Percentiles rank a stretch among this genome's conserved stretches.
Evolutionary conservation across 2,329 filamentous ascomycete genomes (phyloP).

Genomic region (Ascochyta koolunga): DNA sequence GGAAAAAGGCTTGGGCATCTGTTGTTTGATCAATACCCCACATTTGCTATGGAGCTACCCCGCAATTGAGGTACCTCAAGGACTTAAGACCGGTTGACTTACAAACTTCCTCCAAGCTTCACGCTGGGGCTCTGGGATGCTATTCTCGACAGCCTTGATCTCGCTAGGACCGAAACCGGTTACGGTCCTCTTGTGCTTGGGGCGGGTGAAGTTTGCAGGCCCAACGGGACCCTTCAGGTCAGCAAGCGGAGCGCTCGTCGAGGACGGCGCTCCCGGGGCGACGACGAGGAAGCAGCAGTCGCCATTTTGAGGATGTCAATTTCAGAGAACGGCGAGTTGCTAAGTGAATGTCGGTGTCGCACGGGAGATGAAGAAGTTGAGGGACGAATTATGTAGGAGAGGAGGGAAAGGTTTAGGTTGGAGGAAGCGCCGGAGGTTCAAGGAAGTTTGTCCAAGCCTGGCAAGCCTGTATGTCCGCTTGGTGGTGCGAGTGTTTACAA

Average conservation of each 20-base stretch:
- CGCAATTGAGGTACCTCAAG: conserved; percentile 14
- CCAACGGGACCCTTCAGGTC: conserved; percentile 86
- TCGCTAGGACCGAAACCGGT: conserved; percentile 90
- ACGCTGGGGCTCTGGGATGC: conserved; percentile 85
- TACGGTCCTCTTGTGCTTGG: conserved; percentile 96
- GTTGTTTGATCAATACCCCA: conserved; percentile 21
- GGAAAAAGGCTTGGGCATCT: conserved; percentile 72
- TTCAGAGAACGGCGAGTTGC: conserved; percentile 32
- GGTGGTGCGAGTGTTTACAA: conserved; percentile 13
- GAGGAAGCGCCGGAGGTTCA: conserved; percentile 10
- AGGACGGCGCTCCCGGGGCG: conserved; percentile 77
- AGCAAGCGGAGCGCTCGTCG: conserved; percentile 79
- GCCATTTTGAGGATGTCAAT: conserved; percentile 43
- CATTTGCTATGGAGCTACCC: conserved; percentile 22
- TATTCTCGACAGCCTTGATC: conserved; percentile 92
- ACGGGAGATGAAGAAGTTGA: conserved; percentile 38
- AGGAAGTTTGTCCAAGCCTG: conserved; percentile 5
- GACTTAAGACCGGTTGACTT: conserved; percentile 45
- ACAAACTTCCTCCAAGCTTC: conserved; percentile 73
- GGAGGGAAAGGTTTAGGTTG: conserved; percentile 8
- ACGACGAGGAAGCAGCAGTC: conserved; percentile 40
- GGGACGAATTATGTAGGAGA: conserved; percentile 21
- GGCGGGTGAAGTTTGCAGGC: conserved; percentile 79
- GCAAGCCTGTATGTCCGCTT: conserved; percentile 2
- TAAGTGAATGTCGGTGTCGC: conserved; percentile 29